Base-by-base conservation (phyloP, 331 rosid species). In the Stylosanthes scabra region DNA sequence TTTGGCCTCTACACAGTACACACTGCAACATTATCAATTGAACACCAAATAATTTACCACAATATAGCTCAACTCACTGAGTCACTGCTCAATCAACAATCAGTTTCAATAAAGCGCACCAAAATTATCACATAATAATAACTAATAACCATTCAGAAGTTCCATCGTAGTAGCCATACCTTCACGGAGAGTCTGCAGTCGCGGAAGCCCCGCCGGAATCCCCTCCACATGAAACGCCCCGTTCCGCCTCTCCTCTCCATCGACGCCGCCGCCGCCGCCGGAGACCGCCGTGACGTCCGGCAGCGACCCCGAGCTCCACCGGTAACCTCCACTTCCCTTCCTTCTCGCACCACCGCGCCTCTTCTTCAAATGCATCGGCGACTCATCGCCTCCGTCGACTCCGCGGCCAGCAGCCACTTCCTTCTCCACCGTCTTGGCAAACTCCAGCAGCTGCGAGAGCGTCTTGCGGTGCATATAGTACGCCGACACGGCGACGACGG, bases 401-500 rank as follows among this genome's bases (percentile, higher is more conserved):
- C 79, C 76, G 63, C 70, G 80, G 57, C 57, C 47, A 34, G 11
- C 4, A 63, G 5, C 31, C 82, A 6, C 34, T 63, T 82, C 84
- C 51, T 84, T 74, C 83, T 93, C 99, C 71, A 89, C 96, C 31
- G 96, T 65, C 81, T 90, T 87, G 5, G 99, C 93, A 50, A 89
- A 88, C 88, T 94, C 99, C 3, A 94, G 84, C 11, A 94, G 82
- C 87, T 94, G 96, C 47, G 89, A 77, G 12, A 91, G 87, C 78
- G 99, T 89, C 87, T 88, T 94, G 16, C 93, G 92, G 86, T 94
- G 99, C 93, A 91, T 88, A 55, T 89, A 94, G 71, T 89, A 91
- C 4, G 97, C 97, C 45, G 99, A 91, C 37, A 88, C 96, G 3
- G 97, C 99, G 6, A 89, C 96, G 47, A 91, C 70, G 47, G 99